These are phyloP conservation scores for Pelargonium nanum DNA, from an alignment of 345 rosid genomes.

Conservation along the genomic window DNA sequence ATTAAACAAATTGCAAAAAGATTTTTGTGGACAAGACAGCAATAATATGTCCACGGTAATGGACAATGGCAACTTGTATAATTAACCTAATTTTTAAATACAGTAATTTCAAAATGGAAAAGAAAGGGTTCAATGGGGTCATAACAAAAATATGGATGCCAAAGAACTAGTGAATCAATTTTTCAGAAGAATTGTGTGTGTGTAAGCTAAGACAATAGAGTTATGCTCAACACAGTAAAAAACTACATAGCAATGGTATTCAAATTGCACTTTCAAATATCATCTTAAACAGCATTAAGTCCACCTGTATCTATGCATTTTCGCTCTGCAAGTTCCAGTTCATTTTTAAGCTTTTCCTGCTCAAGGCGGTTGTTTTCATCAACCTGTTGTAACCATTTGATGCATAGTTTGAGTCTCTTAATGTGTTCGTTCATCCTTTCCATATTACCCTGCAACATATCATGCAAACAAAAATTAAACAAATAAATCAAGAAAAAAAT, in stretches of 20 bases:
- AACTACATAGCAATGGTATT: not conserved
- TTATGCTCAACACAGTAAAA: not conserved
- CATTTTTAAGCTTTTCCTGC: slow-evolving; percentile 42
- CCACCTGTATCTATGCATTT: slow-evolving; percentile 48
- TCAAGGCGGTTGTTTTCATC: slow-evolving; percentile 49
- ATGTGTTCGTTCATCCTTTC: slow-evolving; percentile 47
- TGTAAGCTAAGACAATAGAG: too few species aligned
- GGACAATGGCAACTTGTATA: too few species aligned
- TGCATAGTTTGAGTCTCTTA: slow-evolving; percentile 59
- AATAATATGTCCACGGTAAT: not conserved
- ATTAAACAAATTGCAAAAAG: not conserved
- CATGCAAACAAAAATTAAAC: not conserved
- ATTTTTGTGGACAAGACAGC: not conserved
- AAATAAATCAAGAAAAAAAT: not conserved
- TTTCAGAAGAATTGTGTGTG: too few species aligned
- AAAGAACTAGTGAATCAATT: not conserved
- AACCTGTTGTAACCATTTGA: slow-evolving; percentile 61
- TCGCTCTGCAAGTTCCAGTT: slow-evolving; percentile 47
- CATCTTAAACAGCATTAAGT: not conserved
- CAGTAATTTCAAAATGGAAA: not conserved
- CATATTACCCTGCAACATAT: slow-evolving; percentile 40
- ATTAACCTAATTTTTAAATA: not conserved
- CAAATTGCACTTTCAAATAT: not conserved
- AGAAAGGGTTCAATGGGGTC: not conserved
- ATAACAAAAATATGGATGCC: not conserved